These are phyloP conservation scores for Piper longum DNA, from an alignment of 164 flowering plant genomes.

Conservation along the genomic window DNA sequence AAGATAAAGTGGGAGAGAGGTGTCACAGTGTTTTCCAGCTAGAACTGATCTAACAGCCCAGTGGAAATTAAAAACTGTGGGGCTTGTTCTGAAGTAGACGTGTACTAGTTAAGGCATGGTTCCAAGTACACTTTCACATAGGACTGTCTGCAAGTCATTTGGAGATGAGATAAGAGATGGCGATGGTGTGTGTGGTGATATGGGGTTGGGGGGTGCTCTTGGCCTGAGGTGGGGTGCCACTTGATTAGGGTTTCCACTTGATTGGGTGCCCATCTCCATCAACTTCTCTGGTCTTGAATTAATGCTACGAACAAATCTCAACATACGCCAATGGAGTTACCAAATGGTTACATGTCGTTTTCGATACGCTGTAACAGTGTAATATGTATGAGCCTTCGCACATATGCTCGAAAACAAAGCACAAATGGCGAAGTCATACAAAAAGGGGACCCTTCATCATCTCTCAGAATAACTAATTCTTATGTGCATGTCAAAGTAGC, in stretches of 20 bases:
- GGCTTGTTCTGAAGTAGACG: background rate
- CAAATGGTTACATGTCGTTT: background rate
- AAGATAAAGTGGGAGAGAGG: background rate
- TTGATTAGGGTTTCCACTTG: background rate
- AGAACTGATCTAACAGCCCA: background rate
- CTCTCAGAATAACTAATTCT: no score
- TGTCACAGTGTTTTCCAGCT: background rate
- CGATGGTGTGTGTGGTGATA: background rate
- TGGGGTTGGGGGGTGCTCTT: background rate
- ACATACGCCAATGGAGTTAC: background rate
- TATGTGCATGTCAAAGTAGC: no score
- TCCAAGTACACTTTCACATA: background rate
- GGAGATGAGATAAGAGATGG: background rate
- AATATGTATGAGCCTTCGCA: background rate
- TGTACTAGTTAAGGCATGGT: background rate
- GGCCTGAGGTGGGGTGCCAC: background rate
- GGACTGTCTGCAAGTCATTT: background rate
- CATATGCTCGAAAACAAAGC: background rate
- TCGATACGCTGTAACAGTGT: background rate
- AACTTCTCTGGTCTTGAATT: background rate
- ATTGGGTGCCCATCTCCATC: no score
- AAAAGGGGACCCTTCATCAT: no score
- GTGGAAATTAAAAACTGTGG: background rate
- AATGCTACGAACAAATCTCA: background rate
- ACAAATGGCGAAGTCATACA: no score